Evolutionary conservation across 169 alveolate species (phyloP), one percentile per base, ranked within the genome.

Genomic region (Eimeria zaria): DNA sequence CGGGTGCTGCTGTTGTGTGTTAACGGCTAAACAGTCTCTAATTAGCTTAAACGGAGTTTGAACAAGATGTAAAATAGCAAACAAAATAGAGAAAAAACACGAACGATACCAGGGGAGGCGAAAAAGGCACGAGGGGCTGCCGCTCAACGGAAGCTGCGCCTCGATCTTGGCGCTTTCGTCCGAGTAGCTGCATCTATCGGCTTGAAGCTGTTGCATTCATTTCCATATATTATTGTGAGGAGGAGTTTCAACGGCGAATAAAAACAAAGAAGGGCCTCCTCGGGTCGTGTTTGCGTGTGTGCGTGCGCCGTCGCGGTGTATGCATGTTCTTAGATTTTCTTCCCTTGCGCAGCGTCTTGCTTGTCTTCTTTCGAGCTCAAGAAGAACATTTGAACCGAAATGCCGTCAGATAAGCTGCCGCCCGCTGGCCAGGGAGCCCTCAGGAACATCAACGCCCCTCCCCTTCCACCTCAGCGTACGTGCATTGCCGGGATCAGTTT

Each of bases 401-500:
- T 78, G 88, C 88, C 88, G 4, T 2, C 24, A 48, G 88, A 78
- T 5, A 44, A n/a, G 46, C 36, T 78, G 41, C 88, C 88, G 62
- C 44, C 12, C 7, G n/a, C 67, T 12, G 88, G 67, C 44, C 62
- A 22, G 44, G 88, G 88, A 64, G 88, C 88, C 88, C 88, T 24
- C 88, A 78, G 64, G 64, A 44, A 12, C 88, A 48, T 27, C 88
- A 48, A 48, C 64, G 88, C 67, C 22, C 88, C 88, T 44, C 91
- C 91, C 12, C 74, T 83, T 83, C 91, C 73, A 48, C 76, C 91
- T 36, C 91, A 83, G 53, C 91, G 73, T 83, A 53, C 60, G 73
- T 55, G 74, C 20, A 48, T 22, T 83, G 30, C 64, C 36, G 39
- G 41, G 18, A 20, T 48, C 46, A 41, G 24, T 9, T 22, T 41